Percentiles rank a stretch among this genome's conserved stretches.
Conservation (phyloP, 2,329 filamentous ascomycete species). For the Fusarium fujikuroi region DNA sequence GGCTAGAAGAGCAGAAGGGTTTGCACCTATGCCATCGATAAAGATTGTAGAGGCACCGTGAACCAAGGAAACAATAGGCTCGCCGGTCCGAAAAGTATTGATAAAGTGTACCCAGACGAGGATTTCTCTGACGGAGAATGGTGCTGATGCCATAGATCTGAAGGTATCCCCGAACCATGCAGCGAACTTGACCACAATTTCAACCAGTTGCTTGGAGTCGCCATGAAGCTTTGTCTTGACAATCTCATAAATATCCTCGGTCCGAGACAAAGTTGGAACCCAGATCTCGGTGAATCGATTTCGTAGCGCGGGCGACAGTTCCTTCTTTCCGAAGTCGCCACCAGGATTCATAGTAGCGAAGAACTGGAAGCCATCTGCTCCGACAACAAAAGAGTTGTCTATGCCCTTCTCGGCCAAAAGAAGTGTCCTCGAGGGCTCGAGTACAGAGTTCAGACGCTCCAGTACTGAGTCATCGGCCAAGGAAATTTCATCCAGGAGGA, state of each 20-base stretch:
- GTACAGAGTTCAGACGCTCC: constrained; percentile 93
- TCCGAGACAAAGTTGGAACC: constrained; percentile 88
- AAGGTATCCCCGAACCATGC: constrained; percentile 92
- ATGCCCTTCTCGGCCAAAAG: constrained; percentile 94
- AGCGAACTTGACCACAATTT: constrained; percentile 84
- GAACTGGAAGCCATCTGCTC: constrained; percentile 87
- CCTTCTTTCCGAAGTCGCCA: constrained; percentile 97
- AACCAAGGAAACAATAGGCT: constrained; percentile 63
- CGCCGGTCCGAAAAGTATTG: constrained; percentile 69
- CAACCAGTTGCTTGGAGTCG: constrained; percentile 67
- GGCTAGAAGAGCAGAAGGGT: constrained; percentile 87
- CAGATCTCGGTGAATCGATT: constrained; percentile 99
- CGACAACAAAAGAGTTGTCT: constrained; percentile 81
- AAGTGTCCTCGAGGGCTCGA: constrained; percentile 87
- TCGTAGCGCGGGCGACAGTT: constrained; percentile 91
- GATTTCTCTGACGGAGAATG: constrained; percentile 91
- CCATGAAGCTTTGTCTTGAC: constrained; percentile 77
- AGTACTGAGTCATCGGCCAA: constrained; percentile 97
- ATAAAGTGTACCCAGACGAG: constrained; percentile 94
- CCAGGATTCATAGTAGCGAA: constrained; percentile 99
- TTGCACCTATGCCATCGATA: constrained; percentile 93
- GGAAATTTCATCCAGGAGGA: constrained; percentile 97
- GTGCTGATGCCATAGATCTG: constrained; percentile 76
- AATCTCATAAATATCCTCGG: constrained; percentile 88
- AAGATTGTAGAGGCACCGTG: constrained; percentile 97